Percentiles rank a stretch among this genome's conserved stretches.
These are phyloP conservation scores for Metschnikowia lachancei DNA, from an alignment of 805 yeast genomes.

Conservation along the genomic window DNA sequence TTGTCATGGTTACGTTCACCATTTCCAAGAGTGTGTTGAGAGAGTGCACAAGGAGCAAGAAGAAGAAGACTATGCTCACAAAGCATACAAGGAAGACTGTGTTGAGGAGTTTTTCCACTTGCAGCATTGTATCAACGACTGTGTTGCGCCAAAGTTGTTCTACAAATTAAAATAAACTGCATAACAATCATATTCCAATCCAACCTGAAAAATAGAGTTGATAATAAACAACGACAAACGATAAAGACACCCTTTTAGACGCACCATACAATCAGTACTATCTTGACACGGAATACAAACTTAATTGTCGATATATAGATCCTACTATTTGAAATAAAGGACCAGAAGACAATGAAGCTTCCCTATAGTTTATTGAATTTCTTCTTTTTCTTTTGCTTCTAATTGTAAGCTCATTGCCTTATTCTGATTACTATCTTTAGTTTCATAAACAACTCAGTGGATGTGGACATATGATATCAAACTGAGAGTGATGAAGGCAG, in stretches of 20 bases:
- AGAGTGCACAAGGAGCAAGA: constrained; percentile 87
- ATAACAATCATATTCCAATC: constrained; percentile 14
- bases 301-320: no score
- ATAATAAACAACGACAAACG: constrained; percentile 12
- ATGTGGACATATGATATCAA: no score
- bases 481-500: no score
- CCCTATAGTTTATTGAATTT: no score
- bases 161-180: constrained; percentile 69
- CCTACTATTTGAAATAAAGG: no score
- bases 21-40: constrained; percentile 90
- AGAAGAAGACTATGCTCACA: constrained; percentile 78
- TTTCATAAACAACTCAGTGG: no score
- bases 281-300: no score
- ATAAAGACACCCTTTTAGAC: neutral
- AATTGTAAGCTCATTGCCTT: no score
- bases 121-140: constrained; percentile 87
- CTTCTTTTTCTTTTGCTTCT: no score
- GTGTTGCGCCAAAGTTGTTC: constrained; percentile 89
- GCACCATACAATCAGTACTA: no score
- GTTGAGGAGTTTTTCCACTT: constrained; percentile 97
- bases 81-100: constrained; percentile 91
- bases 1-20: constrained; percentile 77
- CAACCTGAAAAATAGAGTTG: constrained; percentile 14
- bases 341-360: no score
- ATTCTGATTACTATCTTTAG: no score